These are phyloP conservation scores for Hypoxylon sp. DNA, from an alignment of 2,329 filamentous ascomycete species.

Conservation along the genomic window DNA sequence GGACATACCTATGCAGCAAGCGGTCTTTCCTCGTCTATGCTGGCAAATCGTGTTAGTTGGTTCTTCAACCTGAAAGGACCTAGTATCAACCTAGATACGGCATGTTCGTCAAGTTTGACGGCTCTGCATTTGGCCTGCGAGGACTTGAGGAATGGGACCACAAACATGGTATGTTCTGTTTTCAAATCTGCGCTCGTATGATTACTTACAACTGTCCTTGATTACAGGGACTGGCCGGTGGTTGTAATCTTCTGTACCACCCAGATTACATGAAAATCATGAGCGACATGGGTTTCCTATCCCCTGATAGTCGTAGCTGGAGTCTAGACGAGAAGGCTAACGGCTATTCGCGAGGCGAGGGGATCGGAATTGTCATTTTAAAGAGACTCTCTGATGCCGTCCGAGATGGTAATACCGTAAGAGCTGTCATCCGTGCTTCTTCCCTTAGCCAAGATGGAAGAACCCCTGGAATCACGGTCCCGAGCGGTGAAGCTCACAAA, in stretches of 20 bases:
- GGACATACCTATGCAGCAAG: slow-evolving; percentile 46
- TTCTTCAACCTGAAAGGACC: slow-evolving; percentile 51
- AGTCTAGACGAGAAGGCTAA: slow-evolving; percentile 45
- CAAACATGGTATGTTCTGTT: neutral
- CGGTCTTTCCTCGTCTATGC: slow-evolving; percentile 45
- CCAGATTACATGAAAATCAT: too few relatives aligned
- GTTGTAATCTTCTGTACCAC: too few relatives aligned
- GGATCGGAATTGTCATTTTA: slow-evolving; percentile 58
- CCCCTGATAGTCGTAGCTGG: slow-evolving; percentile 47
- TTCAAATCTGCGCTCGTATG: too few relatives aligned
- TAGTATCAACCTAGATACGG: slow-evolving; percentile 50
- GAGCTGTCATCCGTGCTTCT: slow-evolving; percentile 48
- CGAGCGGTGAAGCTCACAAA: slow-evolving; percentile 45
- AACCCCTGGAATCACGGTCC: slow-evolving; percentile 44
- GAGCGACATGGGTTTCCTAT: slow-evolving; percentile 53
- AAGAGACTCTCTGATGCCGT: slow-evolving; percentile 60
- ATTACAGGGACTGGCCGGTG: too few relatives aligned
- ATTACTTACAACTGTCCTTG: too few relatives aligned
- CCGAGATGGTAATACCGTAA: slow-evolving; percentile 49
- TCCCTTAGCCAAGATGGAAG: slow-evolving; percentile 45
- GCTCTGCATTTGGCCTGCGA: slow-evolving; percentile 45
- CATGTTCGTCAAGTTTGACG: slow-evolving; percentile 50
- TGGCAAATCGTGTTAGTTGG: slow-evolving; percentile 54
- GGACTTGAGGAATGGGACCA: slow-evolving; percentile 32
- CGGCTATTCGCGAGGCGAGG: slow-evolving; percentile 58